These are phyloP conservation scores for Trichoderma asperelloides DNA, from an alignment of 495 filamentous ascomycete species.

Conservation along the genomic window DNA sequence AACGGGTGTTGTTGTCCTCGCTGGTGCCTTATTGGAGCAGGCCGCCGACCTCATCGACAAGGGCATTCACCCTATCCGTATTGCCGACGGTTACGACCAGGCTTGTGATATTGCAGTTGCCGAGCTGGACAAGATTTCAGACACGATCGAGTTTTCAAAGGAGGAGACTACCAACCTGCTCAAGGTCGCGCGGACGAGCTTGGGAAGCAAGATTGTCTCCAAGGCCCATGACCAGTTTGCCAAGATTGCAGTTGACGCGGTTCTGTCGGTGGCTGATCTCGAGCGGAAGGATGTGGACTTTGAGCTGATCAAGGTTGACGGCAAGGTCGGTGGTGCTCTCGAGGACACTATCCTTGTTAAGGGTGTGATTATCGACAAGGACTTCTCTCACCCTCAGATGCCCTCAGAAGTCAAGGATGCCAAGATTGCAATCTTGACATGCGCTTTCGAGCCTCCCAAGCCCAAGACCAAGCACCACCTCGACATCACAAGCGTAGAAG, in stretches of 20 bases:
- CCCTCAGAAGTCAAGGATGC: slow-evolving; percentile 86
- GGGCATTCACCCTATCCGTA: slow-evolving; percentile 95
- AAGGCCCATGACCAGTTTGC: slow-evolving; percentile 98
- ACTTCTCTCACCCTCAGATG: slow-evolving; percentile 99
- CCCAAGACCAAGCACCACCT: slow-evolving; percentile 99
- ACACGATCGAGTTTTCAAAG: slow-evolving; percentile 74
- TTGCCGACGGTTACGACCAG: slow-evolving; percentile 95
- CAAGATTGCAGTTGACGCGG: slow-evolving; percentile 92
- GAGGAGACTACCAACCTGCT: slow-evolving; percentile 73
- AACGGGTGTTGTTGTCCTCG: slow-evolving; percentile 94
- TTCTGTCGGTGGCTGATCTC: slow-evolving; percentile 92
- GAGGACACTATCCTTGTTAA: slow-evolving; percentile 92
- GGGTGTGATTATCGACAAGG: slow-evolving; percentile 98
- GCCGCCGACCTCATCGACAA: slow-evolving; percentile 99
- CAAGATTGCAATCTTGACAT: slow-evolving; percentile 95
- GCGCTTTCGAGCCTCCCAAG: slow-evolving; percentile 98
- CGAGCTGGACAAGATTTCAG: slow-evolving; percentile 87
- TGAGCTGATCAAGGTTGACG: slow-evolving; percentile 98
- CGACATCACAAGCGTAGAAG: slow-evolving; percentile 93
- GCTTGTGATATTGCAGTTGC: slow-evolving; percentile 93
- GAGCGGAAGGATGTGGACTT: slow-evolving; percentile 98
- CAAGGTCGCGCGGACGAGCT: slow-evolving; percentile 88
- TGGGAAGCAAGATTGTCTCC: slow-evolving; percentile 98
- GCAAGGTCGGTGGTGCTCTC: slow-evolving; percentile 92
- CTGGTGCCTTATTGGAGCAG: slow-evolving; percentile 90